Base-by-base conservation (phyloP, 768 basidiomycete genomes). In the Kwoniella europaea region DNA sequence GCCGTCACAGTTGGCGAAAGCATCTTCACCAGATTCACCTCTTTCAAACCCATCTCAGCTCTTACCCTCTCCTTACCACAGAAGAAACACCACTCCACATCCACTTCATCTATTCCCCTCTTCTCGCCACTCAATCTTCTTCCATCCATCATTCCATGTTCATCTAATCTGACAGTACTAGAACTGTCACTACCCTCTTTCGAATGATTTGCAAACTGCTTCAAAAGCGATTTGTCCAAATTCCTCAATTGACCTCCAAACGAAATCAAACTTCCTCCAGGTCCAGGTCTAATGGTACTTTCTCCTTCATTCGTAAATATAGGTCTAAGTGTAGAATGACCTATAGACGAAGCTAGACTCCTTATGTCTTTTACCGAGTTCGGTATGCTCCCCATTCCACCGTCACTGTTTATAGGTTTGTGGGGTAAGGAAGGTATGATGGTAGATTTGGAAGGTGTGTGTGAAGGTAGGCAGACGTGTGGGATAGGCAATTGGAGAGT, bases 51-150 rank as follows among this genome's bases (percentile, higher is more conserved):
- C 65, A 72, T 60, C 16, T 58, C 41, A 13, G 22, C 55, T 20
- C 65, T 50, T 9, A 22, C 1, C 24, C 20, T 24, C 35, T 58
- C 65, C 35, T 46, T 42, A 2, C 71, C 60, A 57, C 71, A 72
- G 55, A 62, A 57, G 52, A 72, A 67, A 72, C 71, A 72, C 65
- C 65, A 67, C 29, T 72, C 71, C 13, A 68, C 59, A 15, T 63
- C 66, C 16, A 72, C 53, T 46, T 72, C 71, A 50, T 72, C 71
- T 20, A 72, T 65, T 24, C 42, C 63, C 9, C 41, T 29, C 44
- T n/a, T 46, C 12, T 63, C 13, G 44, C 16, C 42, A 35, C 35
- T 35, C 35, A 35, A 7, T 35, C 35, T 35, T 7, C 35, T 35
- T 35, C 6, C 42, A 6, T 12, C 20, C 7, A 12, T 16, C 41